These are phyloP conservation scores for Brassica nigra DNA, from an alignment of 345 rosid species.

Conservation along the genomic window DNA sequence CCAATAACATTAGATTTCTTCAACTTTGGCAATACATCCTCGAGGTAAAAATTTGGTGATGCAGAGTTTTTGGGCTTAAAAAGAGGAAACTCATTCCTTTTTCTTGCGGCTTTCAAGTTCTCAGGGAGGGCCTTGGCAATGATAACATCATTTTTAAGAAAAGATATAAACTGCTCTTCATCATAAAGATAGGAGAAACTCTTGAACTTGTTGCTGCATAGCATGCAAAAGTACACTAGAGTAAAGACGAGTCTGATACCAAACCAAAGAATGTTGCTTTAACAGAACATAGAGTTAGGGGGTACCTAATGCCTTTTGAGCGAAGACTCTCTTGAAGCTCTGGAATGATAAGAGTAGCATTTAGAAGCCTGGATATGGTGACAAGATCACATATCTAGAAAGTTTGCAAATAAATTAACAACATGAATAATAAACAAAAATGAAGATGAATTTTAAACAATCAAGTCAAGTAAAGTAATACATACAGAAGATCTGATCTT, in stretches of 20 bases:
- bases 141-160: constrained; percentile 80
- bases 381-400: constrained; percentile 99
- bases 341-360: constrained; percentile 99
- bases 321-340: constrained; percentile 93
- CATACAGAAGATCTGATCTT: constrained; percentile 87
- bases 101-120: constrained; percentile 74
- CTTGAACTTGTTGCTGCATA: constrained; percentile 75
- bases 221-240: constrained; percentile 27
- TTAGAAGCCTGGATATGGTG: constrained; percentile 97
- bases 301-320: constrained; percentile 87
- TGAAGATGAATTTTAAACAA: not conserved
- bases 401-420: constrained; percentile 58
- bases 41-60: constrained; percentile 72
- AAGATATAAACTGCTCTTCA: constrained; percentile 88
- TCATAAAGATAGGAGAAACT: constrained; percentile 95
- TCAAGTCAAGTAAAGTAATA: constrained; percentile 34
- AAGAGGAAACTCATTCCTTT: constrained; percentile 65
- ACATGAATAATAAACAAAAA: constrained; percentile 20
- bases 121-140: constrained; percentile 76
- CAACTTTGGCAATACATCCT: constrained; percentile 74
- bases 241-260: constrained; percentile 16
- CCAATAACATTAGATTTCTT: constrained; percentile 77
- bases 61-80: constrained; percentile 79
- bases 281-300: constrained; percentile 14
- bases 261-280: not conserved